Evolutionary conservation across 495 filamentous ascomycete genomes (phyloP).

Genomic region (Tetracladium marchalianum): DNA sequence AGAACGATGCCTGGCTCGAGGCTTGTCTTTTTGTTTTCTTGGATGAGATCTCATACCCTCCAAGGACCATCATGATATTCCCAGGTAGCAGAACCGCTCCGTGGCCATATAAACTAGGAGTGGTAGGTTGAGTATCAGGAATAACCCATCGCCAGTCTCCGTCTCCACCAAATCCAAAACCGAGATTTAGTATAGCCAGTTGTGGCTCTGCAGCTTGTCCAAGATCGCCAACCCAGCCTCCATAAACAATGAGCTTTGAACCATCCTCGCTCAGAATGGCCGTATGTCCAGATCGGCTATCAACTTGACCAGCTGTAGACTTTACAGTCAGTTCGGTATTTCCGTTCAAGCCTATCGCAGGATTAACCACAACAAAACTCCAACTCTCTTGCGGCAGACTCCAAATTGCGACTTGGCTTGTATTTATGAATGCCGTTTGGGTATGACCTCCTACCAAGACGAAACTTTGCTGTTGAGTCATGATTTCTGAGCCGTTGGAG

Average conservation of each 20-base stretch:
- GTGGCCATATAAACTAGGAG: slow-evolving; percentile 68
- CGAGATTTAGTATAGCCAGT: slow-evolving; percentile 63
- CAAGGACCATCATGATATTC: slow-evolving; percentile 80
- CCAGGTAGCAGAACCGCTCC: slow-evolving; percentile 76
- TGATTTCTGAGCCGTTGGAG: slow-evolving; percentile 39
- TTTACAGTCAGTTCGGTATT: slow-evolving; percentile 18
- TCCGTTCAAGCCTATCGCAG: slow-evolving; percentile 24
- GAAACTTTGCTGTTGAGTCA: slow-evolving; percentile 60
- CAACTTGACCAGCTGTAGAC: slow-evolving; percentile 53
- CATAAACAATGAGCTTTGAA: slow-evolving; percentile 60
- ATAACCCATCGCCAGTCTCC: slow-evolving; percentile 67
- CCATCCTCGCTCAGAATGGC: slow-evolving; percentile 73
- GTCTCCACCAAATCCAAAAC: slow-evolving; percentile 55
- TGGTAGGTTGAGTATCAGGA: slow-evolving; percentile 37
- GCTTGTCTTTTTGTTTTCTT: slow-evolving; percentile 27
- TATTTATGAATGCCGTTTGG: slow-evolving; percentile 75
- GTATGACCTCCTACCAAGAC: slow-evolving; percentile 86
- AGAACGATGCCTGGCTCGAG: slow-evolving; percentile 48
- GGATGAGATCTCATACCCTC: slow-evolving; percentile 61
- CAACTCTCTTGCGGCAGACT: slow-evolving; percentile 77
- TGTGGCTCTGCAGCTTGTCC: slow-evolving; percentile 67
- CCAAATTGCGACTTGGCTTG: slow-evolving; percentile 83
- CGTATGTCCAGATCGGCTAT: slow-evolving; percentile 79
- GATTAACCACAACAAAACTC: slow-evolving; percentile 60
- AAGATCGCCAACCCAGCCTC: slow-evolving; percentile 84